Evolutionary conservation across 2,329 filamentous ascomycete genomes (phyloP).

Genomic region (Colletotrichum chrysophilum): DNA sequence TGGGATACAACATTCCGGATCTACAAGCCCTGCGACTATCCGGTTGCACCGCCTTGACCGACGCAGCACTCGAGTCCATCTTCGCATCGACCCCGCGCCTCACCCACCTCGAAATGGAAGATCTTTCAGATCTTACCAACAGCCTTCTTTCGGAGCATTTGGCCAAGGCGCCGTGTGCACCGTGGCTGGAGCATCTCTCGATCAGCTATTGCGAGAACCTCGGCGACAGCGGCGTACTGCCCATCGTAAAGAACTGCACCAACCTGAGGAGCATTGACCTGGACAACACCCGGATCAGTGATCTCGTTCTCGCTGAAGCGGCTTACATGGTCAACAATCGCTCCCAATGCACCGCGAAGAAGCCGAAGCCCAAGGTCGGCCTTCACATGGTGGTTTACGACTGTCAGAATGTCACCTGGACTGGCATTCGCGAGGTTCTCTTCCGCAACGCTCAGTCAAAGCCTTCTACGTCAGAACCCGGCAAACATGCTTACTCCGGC

Average conservation of each 20-base stretch:
- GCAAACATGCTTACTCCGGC: slow-evolving; percentile 64
- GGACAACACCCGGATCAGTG: slow-evolving; percentile 92
- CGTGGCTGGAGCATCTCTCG: slow-evolving; percentile 77
- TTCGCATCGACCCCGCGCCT: slow-evolving; percentile 78
- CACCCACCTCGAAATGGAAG: slow-evolving; percentile 89
- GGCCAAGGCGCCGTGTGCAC: slow-evolving; percentile 76
- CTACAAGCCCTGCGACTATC: slow-evolving; percentile 85
- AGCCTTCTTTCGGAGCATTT: slow-evolving; percentile 73
- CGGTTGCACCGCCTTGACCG: slow-evolving; percentile 76
- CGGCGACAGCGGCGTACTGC: slow-evolving; percentile 83
- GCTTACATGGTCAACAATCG: slow-evolving; percentile 78
- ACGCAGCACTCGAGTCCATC: slow-evolving; percentile 74
- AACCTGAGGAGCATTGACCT: slow-evolving; percentile 77
- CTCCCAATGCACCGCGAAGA: slow-evolving; percentile 46
- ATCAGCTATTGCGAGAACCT: slow-evolving; percentile 90
- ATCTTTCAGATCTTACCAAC: slow-evolving; percentile 80
- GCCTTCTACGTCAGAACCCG: slow-evolving; percentile 46
- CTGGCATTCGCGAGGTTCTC: slow-evolving; percentile 84
- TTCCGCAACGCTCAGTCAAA: slow-evolving; percentile 81
- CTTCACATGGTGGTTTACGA: slow-evolving; percentile 87
- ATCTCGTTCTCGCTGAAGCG: slow-evolving; percentile 84
- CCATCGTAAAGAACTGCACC: slow-evolving; percentile 77
- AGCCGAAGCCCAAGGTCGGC: slow-evolving; percentile 59
- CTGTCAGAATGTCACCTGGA: slow-evolving; percentile 91
- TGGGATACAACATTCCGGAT: slow-evolving; percentile 78